Percentiles rank a stretch among this genome's conserved stretches.
These are phyloP conservation scores for Poa annua DNA, from an alignment of 176 grass and related monocot genomes.

Conservation along the genomic window DNA sequence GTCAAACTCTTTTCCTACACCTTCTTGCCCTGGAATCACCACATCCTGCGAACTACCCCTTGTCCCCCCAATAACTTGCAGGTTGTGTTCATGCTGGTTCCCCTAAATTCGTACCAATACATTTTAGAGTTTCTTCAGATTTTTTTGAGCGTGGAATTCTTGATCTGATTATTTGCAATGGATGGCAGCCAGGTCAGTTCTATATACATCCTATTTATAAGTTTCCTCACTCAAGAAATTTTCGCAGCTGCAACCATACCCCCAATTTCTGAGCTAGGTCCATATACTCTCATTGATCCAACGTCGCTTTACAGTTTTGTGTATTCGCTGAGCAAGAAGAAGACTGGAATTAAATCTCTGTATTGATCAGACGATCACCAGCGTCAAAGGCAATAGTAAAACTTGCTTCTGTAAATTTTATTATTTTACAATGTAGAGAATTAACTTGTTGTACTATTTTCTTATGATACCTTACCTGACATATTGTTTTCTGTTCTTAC, in stretches of 20 bases:
- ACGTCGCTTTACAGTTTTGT: conserved; percentile 58
- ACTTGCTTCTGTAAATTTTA: conserved; percentile 21
- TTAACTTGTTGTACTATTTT: conserved; percentile 9
- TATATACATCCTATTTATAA: too few species aligned
- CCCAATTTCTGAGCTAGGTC: conserved; percentile 84
- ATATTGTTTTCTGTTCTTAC: neutral
- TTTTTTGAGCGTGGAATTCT: too few species aligned
- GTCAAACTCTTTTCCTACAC: too few species aligned
- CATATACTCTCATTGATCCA: conserved; percentile 69
- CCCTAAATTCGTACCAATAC: too few species aligned
- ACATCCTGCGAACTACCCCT: too few species aligned
- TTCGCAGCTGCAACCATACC: conserved; percentile 17
- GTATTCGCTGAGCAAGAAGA: conserved; percentile 65
- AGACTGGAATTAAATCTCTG: conserved; percentile 71
- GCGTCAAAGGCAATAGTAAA: conserved; percentile 4
- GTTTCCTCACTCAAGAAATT: too few species aligned
- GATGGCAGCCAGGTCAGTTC: too few species aligned
- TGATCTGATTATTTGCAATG: too few species aligned
- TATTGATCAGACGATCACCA: conserved; percentile 69
- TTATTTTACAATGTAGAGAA: neutral
- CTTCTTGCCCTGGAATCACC: neutral
- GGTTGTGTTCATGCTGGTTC: too few species aligned
- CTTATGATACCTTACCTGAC: neutral
- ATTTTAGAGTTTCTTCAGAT: too few species aligned
- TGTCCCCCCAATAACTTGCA: too few species aligned